phyloP scores from a whole-genome alignment of 805 yeast genomes.

The Suhomyces sp. region DNA sequence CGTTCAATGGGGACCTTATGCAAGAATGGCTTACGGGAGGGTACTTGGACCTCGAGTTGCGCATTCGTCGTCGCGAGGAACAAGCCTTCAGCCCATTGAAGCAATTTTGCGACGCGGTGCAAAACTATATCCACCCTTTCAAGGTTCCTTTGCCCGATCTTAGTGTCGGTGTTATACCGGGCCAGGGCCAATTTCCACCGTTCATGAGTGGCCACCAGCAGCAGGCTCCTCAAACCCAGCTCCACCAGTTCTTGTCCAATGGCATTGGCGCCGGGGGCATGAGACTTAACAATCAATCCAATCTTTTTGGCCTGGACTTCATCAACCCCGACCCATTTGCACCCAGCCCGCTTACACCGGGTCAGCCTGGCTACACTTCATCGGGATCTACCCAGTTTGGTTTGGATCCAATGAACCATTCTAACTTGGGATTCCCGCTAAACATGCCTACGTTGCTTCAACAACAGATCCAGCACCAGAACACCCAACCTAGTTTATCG shows the following conservation, averaged over 20 bases:
- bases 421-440: conserved; percentile 13
- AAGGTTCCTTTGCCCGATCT: conserved; percentile 49
- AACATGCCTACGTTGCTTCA: conserved; percentile 28
- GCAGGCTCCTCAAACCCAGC: conserved; percentile 18
- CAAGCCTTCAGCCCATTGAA: conserved; percentile 47
- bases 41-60: conserved; percentile 54
- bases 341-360: conserved; percentile 7
- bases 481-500: conserved; percentile 28
- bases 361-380: background rate
- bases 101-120: conserved; percentile 49
- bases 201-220: conserved; percentile 3
- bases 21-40: conserved; percentile 69
- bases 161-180: background rate
- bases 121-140: conserved; percentile 59
- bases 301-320: conserved; percentile 24
- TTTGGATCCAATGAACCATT: conserved; percentile 21
- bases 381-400: conserved; percentile 23
- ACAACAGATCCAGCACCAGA: conserved; percentile 11
- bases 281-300: conserved; percentile 18
- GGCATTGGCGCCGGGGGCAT: conserved; percentile 28
- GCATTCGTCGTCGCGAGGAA: conserved; percentile 60
- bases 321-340: conserved; percentile 20
- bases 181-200: background rate
- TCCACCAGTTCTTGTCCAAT: conserved; percentile 26
- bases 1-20: conserved; percentile 72